phyloP scores from a whole-genome alignment of 2,329 filamentous ascomycete species.

The Parafenestella ontariensis region DNA sequence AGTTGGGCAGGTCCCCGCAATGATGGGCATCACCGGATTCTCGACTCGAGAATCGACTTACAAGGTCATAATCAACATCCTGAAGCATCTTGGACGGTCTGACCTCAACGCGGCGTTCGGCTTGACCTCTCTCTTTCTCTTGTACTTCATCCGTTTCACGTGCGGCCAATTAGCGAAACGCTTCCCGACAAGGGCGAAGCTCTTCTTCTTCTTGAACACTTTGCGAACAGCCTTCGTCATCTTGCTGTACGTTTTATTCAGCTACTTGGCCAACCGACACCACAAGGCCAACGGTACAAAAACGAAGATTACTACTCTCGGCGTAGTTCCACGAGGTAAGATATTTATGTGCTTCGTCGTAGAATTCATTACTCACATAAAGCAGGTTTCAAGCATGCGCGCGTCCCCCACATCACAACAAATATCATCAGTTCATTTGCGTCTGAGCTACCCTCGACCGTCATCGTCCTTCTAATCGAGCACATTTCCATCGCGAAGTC shows the following conservation, averaged over 20 bases:
- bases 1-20: conserved; percentile 78
- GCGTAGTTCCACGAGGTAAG: conserved; percentile 75
- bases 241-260: conserved; percentile 88
- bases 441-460: conserved; percentile 78
- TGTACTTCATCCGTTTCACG: conserved; percentile 71
- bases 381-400: conserved; percentile 73
- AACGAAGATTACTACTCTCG: conserved; percentile 76
- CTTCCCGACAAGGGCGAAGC: conserved; percentile 71
- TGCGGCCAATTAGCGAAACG: conserved; percentile 73
- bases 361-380: conserved; percentile 4
- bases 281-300: conserved; percentile 51
- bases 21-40: conserved; percentile 82
- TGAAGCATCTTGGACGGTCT: conserved; percentile 71
- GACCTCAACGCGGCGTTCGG: conserved; percentile 83
- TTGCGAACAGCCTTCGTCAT: conserved; percentile 92
- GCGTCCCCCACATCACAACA: conserved; percentile 71
- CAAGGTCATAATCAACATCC: conserved; percentile 80
- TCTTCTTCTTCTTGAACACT: conserved; percentile 89
- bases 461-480: conserved; percentile 94
- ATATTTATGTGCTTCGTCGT: background rate
- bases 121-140: conserved; percentile 75
- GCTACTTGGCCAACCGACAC: conserved; percentile 78
- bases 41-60: conserved; percentile 81
- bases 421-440: conserved; percentile 73
- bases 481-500: conserved; percentile 98